Percentiles rank a stretch among this genome's conserved stretches.
These are phyloP conservation scores for Leccinum pellstonianum DNA, from an alignment of 768 basidiomycete genomes.

Conservation along the genomic window DNA sequence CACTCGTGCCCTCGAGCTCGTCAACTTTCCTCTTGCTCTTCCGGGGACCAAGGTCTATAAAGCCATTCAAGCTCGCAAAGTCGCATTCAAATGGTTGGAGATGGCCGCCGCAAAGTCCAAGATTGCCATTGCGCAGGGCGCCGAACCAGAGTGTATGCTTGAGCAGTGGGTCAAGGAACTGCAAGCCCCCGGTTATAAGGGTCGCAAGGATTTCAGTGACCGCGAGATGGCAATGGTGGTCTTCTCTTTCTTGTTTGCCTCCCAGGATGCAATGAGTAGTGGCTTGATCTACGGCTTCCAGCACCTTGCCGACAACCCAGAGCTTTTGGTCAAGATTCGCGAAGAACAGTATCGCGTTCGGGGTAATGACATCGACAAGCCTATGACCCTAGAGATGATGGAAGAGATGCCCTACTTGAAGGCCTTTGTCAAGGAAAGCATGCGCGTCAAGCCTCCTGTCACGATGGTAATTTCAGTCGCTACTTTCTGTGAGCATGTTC, in stretches of 20 bases:
- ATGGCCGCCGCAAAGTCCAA: constrained; percentile 80
- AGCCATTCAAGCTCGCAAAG: constrained; percentile 88
- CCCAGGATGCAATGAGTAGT: constrained; percentile 97
- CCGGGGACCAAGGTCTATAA: constrained; percentile 97
- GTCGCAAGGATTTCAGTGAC: constrained; percentile 84
- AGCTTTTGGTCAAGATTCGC: constrained; percentile 81
- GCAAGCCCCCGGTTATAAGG: constrained; percentile 63
- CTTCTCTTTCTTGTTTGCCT: constrained; percentile 94
- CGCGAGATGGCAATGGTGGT: constrained; percentile 96
- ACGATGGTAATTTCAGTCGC: constrained; percentile 67
- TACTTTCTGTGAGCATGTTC: not conserved
- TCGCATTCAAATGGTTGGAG: constrained; percentile 76
- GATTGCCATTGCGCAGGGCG: constrained; percentile 74
- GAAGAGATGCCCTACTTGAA: constrained; percentile 92
- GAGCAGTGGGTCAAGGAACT: constrained; percentile 89
- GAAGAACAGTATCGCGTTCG: constrained; percentile 89
- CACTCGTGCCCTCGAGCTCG: constrained; percentile 92
- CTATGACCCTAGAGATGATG: constrained; percentile 83
- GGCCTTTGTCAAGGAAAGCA: constrained; percentile 91
- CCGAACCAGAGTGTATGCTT: constrained; percentile 83
- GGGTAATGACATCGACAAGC: constrained; percentile 69
- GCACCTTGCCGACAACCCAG: constrained; percentile 90
- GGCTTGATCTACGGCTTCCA: constrained; percentile 97
- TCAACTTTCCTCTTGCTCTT: constrained; percentile 95
- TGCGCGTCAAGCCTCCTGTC: constrained; percentile 91